Percentiles rank a stretch among this genome's conserved stretches.
Evolutionary conservation across 768 basidiomycete genomes (phyloP).

Genomic region (Russula sp.): DNA sequence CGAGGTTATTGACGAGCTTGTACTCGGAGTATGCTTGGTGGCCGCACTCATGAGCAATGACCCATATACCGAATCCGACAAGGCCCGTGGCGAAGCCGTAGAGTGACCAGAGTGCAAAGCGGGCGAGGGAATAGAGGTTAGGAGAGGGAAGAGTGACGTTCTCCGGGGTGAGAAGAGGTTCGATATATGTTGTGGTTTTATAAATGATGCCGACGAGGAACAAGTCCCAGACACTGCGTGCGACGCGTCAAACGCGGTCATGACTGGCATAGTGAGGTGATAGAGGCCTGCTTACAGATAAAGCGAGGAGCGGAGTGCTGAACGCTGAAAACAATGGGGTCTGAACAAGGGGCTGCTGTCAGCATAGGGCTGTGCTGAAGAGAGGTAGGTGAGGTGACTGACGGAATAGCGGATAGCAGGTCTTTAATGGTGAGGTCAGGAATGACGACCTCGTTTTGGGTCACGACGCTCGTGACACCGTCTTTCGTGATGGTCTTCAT

Average conservation of each 20-base stretch:
- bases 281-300: constrained; percentile 54
- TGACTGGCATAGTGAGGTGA: neutral
- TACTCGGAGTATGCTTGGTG: constrained; percentile 95
- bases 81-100: constrained; percentile 81
- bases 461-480: constrained; percentile 26
- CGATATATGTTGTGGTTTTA: constrained; percentile 60
- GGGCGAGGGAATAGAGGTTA: constrained; percentile 50
- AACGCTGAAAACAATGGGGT: constrained; percentile 85
- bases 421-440: constrained; percentile 88
- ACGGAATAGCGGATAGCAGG: constrained; percentile 78
- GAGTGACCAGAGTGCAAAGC: constrained; percentile 65
- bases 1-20: constrained; percentile 83
- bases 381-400: constrained; percentile 27
- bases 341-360: constrained; percentile 31
- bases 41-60: constrained; percentile 90
- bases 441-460: constrained; percentile 59
- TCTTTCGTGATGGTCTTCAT: constrained; percentile 21
- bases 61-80: constrained; percentile 90
- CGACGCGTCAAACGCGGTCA: constrained; percentile 19
- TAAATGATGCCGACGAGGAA: constrained; percentile 60
- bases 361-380: neutral
- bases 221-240: constrained; percentile 62
- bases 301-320: constrained; percentile 65
- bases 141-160: constrained; percentile 51
- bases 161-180: constrained; percentile 52